These are phyloP conservation scores for Yamadazyma laniorum DNA, from an alignment of 805 yeast genomes.

Conservation along the genomic window DNA sequence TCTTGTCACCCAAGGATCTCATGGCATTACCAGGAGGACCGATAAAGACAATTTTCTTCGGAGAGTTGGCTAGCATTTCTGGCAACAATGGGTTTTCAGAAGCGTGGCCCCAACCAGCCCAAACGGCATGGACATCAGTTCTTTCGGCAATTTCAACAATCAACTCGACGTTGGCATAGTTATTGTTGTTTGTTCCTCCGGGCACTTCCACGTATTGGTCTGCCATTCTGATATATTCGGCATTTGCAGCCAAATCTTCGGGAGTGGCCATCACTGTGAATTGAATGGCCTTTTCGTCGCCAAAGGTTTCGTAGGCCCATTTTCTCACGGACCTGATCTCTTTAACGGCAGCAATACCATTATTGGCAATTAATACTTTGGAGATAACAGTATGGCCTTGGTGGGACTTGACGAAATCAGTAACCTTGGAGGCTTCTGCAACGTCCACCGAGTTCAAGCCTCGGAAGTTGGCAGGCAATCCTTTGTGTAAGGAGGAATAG, in stretches of 20 bases:
- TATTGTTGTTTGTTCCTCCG: conserved; percentile 98
- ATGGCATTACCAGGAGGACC: conserved; percentile 99
- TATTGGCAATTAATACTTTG: conserved; percentile 89
- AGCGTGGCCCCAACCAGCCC: conserved; percentile 99
- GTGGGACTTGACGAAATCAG: conserved; percentile 78
- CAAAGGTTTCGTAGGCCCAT: conserved; percentile 99
- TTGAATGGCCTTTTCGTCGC: conserved; percentile 88
- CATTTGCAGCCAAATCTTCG: conserved; percentile 95
- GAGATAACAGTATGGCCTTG: conserved; percentile 95
- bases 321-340: conserved; percentile 96
- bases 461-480: conserved; percentile 68
- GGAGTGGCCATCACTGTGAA: conserved; percentile 99
- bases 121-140: conserved; percentile 94
- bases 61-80: conserved; percentile 89
- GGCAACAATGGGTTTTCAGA: conserved; percentile 97
- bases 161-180: conserved; percentile 95
- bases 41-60: conserved; percentile 84
- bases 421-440: conserved; percentile 76
- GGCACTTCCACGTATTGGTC: conserved; percentile 98
- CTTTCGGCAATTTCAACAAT: conserved; percentile 98
- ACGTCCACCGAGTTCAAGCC: conserved; percentile 76
- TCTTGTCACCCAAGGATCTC: conserved; percentile 99
- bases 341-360: conserved; percentile 99
- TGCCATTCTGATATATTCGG: conserved; percentile 98
- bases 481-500: conserved; percentile 23